Evolutionary conservation across 2,329 filamentous ascomycete genomes (phyloP).

Genomic region (Xylariomycetidae sp.): DNA sequence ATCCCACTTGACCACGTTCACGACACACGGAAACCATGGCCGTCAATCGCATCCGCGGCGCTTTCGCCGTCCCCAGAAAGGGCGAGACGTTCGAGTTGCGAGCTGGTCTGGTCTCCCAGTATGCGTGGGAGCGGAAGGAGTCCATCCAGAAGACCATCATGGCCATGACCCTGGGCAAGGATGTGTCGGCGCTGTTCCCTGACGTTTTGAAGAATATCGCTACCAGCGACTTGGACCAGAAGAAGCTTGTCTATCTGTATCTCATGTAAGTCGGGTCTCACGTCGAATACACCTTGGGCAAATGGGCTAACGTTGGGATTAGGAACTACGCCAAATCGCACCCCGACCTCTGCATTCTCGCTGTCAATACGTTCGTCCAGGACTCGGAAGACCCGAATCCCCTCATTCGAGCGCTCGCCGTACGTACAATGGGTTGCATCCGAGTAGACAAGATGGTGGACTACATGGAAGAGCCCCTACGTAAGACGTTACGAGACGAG

Average conservation of each 20-base stretch:
- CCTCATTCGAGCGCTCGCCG: conserved; percentile 86
- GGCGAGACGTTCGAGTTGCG: conserved; percentile 97
- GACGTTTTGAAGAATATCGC: conserved; percentile 99
- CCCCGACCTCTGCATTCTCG: conserved; percentile 95
- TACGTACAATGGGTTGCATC: conserved; percentile 98
- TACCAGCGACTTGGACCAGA: conserved; percentile 89
- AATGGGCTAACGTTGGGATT: conserved; percentile 14
- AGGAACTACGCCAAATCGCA: conserved; percentile 99
- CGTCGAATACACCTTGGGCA: neutral
- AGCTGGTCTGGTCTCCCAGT: conserved; percentile 93
- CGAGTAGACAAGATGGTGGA: conserved; percentile 99
- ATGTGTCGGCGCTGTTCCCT: conserved; percentile 93
- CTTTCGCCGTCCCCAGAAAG: conserved; percentile 88
- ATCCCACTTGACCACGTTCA: conserved; percentile 1
- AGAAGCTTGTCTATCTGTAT: conserved; percentile 98
- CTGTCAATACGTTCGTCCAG: conserved; percentile 98
- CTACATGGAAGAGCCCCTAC: conserved; percentile 96
- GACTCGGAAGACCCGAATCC: conserved; percentile 98
- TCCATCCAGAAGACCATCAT: conserved; percentile 99
- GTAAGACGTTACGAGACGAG: conserved; percentile 94
- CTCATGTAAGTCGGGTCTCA: conserved; percentile 76
- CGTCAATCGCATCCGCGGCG: conserved; percentile 91
- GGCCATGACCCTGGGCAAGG: conserved; percentile 98
- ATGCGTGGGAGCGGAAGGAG: conserved; percentile 98
- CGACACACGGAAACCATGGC: conserved; percentile 58